A percentile compares a stretch with the other conserved stretches of the same genome.
Conservation (phyloP, 73 alveolate genomes). For the Tetrahymena thermophila region DNA sequence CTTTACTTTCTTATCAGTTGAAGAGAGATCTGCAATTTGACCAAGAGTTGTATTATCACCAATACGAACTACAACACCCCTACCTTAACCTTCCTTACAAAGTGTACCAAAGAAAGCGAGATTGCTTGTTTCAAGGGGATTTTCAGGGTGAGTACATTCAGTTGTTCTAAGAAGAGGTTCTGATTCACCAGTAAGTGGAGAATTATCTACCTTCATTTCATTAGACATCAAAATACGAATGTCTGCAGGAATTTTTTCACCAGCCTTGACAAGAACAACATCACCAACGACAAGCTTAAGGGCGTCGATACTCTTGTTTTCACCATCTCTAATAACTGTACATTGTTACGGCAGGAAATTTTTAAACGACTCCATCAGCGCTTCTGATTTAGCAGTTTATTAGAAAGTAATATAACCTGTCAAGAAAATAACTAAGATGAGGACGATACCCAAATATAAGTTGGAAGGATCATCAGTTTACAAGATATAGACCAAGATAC, state of each 20-base stretch:
- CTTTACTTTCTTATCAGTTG: constrained; percentile 53
- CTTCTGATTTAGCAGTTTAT: constrained; percentile 65
- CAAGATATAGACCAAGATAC: constrained; percentile 66
- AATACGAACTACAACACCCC: constrained; percentile 85
- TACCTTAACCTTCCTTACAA: constrained; percentile 89
- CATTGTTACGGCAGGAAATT: constrained; percentile 75
- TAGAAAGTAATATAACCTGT: constrained; percentile 71
- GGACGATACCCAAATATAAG: constrained; percentile 71
- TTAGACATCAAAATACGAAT: constrained; percentile 72
- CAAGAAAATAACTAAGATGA: constrained; percentile 53
- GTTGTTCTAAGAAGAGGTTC: constrained; percentile 73
- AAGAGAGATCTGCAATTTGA: constrained; percentile 89
- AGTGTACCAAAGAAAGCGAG: constrained; percentile 93
- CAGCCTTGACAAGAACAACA: constrained; percentile 77
- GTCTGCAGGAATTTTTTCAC: constrained; percentile 95
- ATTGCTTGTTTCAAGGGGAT: constrained; percentile 89
- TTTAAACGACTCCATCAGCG: constrained; percentile 80
- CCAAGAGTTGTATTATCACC: constrained; percentile 96
- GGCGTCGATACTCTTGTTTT: constrained; percentile 60
- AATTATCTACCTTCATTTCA: constrained; percentile 89
- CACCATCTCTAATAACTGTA: constrained; percentile 79
- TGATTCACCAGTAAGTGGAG: constrained; percentile 95
- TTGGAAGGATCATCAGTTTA: constrained; percentile 61
- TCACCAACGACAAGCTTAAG: constrained; percentile 87
- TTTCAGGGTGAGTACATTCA: constrained; percentile 79